phyloP scores from a whole-genome alignment of 768 basidiomycete genomes.

The Rossbeevera mucosa region DNA sequence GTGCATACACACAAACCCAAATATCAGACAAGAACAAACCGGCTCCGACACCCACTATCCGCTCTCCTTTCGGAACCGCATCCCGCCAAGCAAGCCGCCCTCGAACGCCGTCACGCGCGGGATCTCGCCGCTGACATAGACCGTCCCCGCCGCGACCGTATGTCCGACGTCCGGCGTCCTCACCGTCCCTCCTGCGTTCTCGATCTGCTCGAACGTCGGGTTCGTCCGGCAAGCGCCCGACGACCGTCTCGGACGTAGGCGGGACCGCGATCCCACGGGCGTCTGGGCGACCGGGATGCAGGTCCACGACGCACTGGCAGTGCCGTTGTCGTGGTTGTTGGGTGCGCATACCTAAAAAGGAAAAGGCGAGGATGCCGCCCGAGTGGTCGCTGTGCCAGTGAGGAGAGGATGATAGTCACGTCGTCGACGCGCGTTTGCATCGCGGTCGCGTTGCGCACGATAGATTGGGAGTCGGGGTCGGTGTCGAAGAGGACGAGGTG shows the following conservation, averaged over 20 bases:
- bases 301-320: conserved; percentile 55
- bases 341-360: conserved; percentile 50
- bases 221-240: conserved; percentile 65
- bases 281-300: conserved; percentile 72
- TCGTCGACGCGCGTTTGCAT: conserved; percentile 51
- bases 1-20: no score
- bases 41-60: conserved; percentile 50
- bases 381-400: conserved; percentile 80
- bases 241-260: conserved; percentile 50
- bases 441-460: conserved; percentile 65
- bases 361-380: conserved; percentile 66
- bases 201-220: conserved; percentile 67
- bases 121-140: conserved; percentile 82
- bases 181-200: conserved; percentile 48
- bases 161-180: conserved; percentile 61
- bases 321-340: neutral
- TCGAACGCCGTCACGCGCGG: conserved; percentile 68
- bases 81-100: conserved; percentile 59
- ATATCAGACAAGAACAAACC: conserved; percentile 30
- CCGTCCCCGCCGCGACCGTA: conserved; percentile 52
- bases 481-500: conserved; percentile 76
- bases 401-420: conserved; percentile 67
- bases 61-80: conserved; percentile 49
- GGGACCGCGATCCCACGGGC: conserved; percentile 72
- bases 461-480: conserved; percentile 71